Evolutionary conservation across 148 eudicot species (phyloP).

Genomic region (Rhododendron ferrugineum): DNA sequence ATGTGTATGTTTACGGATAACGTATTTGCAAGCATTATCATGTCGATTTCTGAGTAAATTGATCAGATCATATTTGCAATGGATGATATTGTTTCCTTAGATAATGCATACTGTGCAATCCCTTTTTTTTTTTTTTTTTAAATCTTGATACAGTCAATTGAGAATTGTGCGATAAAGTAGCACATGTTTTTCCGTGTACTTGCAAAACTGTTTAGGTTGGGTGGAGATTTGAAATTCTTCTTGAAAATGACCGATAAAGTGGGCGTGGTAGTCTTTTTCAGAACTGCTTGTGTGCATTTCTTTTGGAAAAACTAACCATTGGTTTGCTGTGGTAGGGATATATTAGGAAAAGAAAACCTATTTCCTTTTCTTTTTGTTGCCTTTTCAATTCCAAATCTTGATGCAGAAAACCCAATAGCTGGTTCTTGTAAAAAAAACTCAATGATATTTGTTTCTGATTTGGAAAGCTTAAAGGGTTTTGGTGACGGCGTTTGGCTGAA

Average conservation of each 20-base stretch:
- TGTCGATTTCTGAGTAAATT: neutral
- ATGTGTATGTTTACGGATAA: neutral
- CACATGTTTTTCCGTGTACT: neutral
- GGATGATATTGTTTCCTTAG: neutral
- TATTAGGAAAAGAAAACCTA: neutral
- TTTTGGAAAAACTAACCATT: neutral
- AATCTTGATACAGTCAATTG: neutral
- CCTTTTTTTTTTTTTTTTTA: neutral
- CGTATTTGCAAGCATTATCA: neutral
- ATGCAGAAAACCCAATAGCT: neutral
- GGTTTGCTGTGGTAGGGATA: neutral
- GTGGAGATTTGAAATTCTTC: neutral
- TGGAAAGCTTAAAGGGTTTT: neutral
- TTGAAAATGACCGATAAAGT: neutral
- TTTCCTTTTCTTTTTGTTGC: neutral
- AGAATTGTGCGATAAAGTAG: neutral
- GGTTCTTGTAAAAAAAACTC: neutral
- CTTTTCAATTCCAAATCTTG: neutral
- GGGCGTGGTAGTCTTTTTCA: neutral
- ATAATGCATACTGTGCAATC: neutral
- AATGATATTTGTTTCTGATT: neutral
- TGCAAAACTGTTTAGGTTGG: neutral
- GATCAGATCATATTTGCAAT: neutral
- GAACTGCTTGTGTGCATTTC: neutral
- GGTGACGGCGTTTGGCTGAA: neutral